These are phyloP conservation scores for Phialocephala sp. DNA, from an alignment of 2,329 filamentous ascomycete species.

Conservation along the genomic window DNA sequence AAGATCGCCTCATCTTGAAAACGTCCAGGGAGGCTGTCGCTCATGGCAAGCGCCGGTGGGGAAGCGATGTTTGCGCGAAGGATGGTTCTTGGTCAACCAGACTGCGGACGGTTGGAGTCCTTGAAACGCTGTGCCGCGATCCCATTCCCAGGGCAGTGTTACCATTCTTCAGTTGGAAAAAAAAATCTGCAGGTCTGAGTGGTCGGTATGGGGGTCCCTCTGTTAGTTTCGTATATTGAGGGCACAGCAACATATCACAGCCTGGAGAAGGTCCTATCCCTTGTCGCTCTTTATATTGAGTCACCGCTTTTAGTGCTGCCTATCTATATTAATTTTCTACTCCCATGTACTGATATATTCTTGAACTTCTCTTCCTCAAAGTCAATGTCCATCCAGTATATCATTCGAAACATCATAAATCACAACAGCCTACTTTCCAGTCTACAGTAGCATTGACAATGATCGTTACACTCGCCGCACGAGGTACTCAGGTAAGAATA, in stretches of 20 bases:
- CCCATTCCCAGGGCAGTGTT: slow-evolving; percentile 17
- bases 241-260: slow-evolving; percentile 20
- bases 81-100: not conserved
- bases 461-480: slow-evolving; percentile 35
- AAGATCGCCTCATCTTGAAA: not conserved
- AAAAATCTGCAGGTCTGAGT: slow-evolving; percentile 1
- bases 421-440: not conserved
- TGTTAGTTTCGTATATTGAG: slow-evolving; percentile 6
- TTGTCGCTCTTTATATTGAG: slow-evolving; percentile 13
- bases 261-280: slow-evolving; percentile 23
- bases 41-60: slow-evolving; percentile 10
- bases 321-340: slow-evolving; percentile 8
- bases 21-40: not conserved
- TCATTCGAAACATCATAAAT: not conserved
- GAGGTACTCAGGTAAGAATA: slow-evolving; percentile 18
- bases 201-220: slow-evolving; percentile 2
- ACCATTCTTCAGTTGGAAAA: not conserved
- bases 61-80: not conserved
- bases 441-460: slow-evolving; percentile 24
- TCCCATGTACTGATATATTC: not conserved
- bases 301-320: slow-evolving; percentile 19
- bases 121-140: slow-evolving; percentile 32
- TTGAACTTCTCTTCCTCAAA: not conserved
- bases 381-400: not conserved
- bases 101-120: not conserved